A percentile compares a stretch with the other conserved stretches of the same genome.
phyloP scores from a whole-genome alignment of 2,329 filamentous ascomycete genomes.

The Periconia sp. region DNA sequence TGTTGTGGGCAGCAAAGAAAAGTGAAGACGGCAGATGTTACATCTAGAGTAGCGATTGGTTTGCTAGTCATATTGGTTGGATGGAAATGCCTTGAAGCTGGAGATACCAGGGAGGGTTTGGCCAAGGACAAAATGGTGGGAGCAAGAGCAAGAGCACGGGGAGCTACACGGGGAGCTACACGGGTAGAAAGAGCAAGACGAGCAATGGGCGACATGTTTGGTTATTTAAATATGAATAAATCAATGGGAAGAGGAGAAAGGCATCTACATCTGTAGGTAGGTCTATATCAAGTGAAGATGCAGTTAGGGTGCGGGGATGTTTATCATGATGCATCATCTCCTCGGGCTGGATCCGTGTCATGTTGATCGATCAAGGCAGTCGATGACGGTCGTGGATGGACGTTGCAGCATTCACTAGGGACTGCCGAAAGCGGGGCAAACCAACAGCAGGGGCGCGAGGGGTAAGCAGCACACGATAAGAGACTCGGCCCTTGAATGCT shows the following conservation, averaged over 20 bases:
- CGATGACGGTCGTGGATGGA: neutral
- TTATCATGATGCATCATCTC: neutral
- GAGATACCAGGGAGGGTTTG: constrained; percentile 23
- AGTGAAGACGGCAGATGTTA: constrained; percentile 5
- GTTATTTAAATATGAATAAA: constrained; percentile 7
- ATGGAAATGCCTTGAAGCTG: constrained; percentile 29
- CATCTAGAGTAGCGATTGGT: constrained; percentile 44
- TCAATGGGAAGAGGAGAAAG: constrained; percentile 10
- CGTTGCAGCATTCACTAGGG: neutral
- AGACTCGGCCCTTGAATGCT: neutral
- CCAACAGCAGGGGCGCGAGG: neutral
- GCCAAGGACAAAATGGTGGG: constrained; percentile 19
- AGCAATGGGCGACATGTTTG: constrained; percentile 28
- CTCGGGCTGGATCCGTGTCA: neutral
- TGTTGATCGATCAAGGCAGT: neutral
- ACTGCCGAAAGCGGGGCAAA: neutral
- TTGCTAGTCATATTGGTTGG: constrained; percentile 38
- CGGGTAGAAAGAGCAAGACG: constrained; percentile 34
- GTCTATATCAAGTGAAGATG: too few species aligned
- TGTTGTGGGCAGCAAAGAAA: neutral
- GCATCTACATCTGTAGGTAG: too few species aligned
- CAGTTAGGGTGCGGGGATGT: neutral
- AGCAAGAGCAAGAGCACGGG: constrained; percentile 28
- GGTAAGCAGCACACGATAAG: neutral
- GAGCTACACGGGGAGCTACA: constrained; percentile 13